A percentile compares a stretch with the other conserved stretches of the same genome.
Evolutionary conservation across 306 rosid species (phyloP).

Genomic region (Quercus gilva): DNA sequence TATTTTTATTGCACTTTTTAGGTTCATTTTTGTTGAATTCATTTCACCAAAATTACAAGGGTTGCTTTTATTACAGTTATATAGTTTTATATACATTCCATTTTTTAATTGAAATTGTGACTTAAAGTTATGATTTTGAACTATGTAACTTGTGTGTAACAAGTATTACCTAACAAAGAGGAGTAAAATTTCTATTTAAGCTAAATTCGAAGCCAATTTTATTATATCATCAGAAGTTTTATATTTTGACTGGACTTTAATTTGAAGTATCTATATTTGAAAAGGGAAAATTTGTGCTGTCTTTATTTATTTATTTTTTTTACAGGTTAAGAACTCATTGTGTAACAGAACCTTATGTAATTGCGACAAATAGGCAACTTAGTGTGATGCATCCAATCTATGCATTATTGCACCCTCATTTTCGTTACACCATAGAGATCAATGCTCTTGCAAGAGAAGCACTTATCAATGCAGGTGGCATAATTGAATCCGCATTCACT

Average conservation of each 20-base stretch:
- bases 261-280: background rate
- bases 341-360: conserved; percentile 77
- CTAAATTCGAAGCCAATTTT: too few species aligned
- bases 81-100: too few species aligned
- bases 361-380: conserved; percentile 74
- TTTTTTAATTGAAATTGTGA: too few species aligned
- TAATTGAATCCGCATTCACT: conserved; percentile 55
- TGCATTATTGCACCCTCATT: conserved; percentile 73
- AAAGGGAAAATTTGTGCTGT: background rate
- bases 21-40: too few species aligned
- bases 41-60: too few species aligned
- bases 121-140: too few species aligned
- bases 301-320: background rate
- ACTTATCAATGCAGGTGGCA: conserved; percentile 68
- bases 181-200: too few species aligned
- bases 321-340: conserved; percentile 81
- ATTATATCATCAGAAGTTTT: background rate
- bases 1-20: too few species aligned
- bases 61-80: too few species aligned
- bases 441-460: conserved; percentile 81
- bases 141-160: too few species aligned
- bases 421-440: conserved; percentile 80
- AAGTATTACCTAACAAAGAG: too few species aligned
- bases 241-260: background rate
- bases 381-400: conserved; percentile 84